Conservation (phyloP, 2,329 filamentous ascomycete genomes). For the Fusarium compactum region DNA sequence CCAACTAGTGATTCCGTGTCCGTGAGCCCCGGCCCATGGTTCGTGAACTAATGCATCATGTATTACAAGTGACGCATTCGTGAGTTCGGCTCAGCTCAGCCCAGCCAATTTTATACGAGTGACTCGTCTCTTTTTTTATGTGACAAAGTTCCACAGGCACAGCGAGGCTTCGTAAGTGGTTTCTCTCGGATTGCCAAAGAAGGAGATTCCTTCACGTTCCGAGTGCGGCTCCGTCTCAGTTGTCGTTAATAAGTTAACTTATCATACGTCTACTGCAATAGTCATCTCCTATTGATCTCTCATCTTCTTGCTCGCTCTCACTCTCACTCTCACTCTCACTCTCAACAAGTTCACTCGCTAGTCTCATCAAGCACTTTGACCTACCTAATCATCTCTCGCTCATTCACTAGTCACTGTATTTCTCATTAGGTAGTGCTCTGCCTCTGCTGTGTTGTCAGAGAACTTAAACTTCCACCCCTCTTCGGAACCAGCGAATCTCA, state of each 20-base stretch:
- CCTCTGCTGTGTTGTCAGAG: not conserved
- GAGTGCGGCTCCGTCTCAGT: slow-evolving; percentile 22
- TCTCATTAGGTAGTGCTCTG: not conserved
- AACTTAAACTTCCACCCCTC: slow-evolving; percentile 11
- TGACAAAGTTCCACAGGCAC: slow-evolving; percentile 19
- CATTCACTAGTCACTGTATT: slow-evolving; percentile 18
- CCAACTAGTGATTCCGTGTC: slow-evolving; percentile 11
- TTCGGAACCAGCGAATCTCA: slow-evolving; percentile 9
- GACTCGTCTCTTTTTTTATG: slow-evolving; percentile 7
- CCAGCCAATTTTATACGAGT: slow-evolving; percentile 2
- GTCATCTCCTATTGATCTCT: slow-evolving; percentile 10
- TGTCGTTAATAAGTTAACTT: not conserved
- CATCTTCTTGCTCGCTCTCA: not conserved
- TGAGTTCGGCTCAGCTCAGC: not conserved
- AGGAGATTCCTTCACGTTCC: slow-evolving; percentile 19
- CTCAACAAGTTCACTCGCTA: slow-evolving; percentile 19
- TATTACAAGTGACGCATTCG: slow-evolving; percentile 13
- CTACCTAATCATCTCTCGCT: slow-evolving; percentile 25
- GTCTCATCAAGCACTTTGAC: slow-evolving; percentile 1
- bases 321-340: not conserved
- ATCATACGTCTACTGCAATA: not conserved
- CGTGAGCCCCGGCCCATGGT: slow-evolving; percentile 18
- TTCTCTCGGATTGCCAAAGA: slow-evolving; percentile 29
- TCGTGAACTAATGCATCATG: slow-evolving; percentile 11
- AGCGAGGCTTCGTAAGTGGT: slow-evolving; percentile 26